A percentile compares a stretch with the other conserved stretches of the same genome.
Conservation (phyloP, 1,284 basidiomycete genomes). For the Irpex lacteus region DNA sequence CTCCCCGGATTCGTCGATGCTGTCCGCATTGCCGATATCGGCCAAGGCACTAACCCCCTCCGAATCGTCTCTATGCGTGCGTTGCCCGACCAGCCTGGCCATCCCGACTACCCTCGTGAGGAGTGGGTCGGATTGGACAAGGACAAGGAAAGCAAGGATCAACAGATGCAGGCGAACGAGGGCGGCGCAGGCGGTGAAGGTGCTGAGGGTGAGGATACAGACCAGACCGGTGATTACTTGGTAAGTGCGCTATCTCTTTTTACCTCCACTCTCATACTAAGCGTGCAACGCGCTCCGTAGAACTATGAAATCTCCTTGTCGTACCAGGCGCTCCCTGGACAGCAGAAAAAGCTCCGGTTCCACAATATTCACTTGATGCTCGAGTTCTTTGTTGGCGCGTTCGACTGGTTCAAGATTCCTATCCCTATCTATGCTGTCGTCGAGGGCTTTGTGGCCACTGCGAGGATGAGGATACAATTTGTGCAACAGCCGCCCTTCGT, state of each 20-base stretch:
- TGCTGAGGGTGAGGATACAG: slow-evolving; percentile 15
- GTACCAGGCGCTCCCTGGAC: slow-evolving; percentile 54
- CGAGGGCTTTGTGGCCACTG: slow-evolving; percentile 54
- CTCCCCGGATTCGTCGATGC: slow-evolving; percentile 72
- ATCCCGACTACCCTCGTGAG: slow-evolving; percentile 23
- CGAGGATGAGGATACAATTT: slow-evolving; percentile 56
- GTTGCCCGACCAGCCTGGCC: slow-evolving; percentile 56
- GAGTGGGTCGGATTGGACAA: slow-evolving; percentile 28
- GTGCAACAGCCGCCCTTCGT: slow-evolving; percentile 57
- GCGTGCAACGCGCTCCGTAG: slow-evolving; percentile 32
- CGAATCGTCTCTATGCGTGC: slow-evolving; percentile 63
- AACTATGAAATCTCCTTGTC: slow-evolving; percentile 62
- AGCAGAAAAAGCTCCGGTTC: slow-evolving; percentile 38
- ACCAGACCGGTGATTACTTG: slow-evolving; percentile 26
- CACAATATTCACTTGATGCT: slow-evolving; percentile 54
- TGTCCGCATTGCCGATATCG: slow-evolving; percentile 74
- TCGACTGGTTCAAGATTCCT: slow-evolving; percentile 47
- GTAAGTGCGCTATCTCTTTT: slow-evolving; percentile 12
- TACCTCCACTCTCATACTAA: not conserved
- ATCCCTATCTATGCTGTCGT: slow-evolving; percentile 57
- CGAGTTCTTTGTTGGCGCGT: slow-evolving; percentile 53
- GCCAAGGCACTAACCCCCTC: slow-evolving; percentile 69
- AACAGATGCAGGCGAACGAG: slow-evolving; percentile 14
- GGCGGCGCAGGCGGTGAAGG: slow-evolving; percentile 6
- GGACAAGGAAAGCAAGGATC: slow-evolving; percentile 15